Evolutionary conservation across 768 basidiomycete species (phyloP).

Genomic region (Russula virescens): DNA sequence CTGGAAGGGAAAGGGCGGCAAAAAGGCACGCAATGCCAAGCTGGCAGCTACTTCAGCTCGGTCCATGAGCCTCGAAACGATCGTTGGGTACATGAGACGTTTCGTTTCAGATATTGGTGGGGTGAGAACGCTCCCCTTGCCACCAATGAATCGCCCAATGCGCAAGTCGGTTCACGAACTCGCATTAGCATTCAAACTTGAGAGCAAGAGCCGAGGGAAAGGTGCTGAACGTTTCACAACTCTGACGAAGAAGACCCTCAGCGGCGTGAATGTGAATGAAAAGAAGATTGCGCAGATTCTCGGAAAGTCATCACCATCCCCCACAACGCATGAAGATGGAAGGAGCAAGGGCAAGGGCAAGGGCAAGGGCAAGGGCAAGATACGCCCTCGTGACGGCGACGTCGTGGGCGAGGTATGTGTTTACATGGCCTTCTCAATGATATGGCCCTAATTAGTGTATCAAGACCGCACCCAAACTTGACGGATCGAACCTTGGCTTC

Average conservation of each 20-base stretch:
- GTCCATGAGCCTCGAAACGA: conserved; percentile 40
- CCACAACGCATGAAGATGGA: conserved; percentile 29
- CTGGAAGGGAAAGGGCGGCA: conserved; percentile 65
- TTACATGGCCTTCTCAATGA: not conserved
- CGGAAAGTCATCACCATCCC: conserved; percentile 21
- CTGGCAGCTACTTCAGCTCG: conserved; percentile 49
- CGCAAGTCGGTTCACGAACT: conserved; percentile 75
- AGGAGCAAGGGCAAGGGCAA: conserved; percentile 27
- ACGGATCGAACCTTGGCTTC: conserved; percentile 78
- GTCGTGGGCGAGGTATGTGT: conserved; percentile 69
- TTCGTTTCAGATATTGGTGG: conserved; percentile 59
- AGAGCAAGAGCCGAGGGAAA: conserved; percentile 68
- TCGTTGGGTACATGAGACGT: conserved; percentile 55
- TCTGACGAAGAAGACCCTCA: conserved; percentile 59
- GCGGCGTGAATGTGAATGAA: conserved; percentile 54
- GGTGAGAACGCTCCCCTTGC: conserved; percentile 54
- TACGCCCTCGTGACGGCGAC: conserved; percentile 70
- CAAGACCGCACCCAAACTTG: conserved; percentile 78
- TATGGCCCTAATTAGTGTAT: not conserved
- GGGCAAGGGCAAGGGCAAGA: conserved; percentile 26
- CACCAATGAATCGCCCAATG: conserved; percentile 69
- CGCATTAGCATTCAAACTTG: conserved; percentile 71
- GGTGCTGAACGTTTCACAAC: conserved; percentile 72
- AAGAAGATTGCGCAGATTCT: conserved; percentile 46
- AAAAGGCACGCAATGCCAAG: conserved; percentile 67